phyloP scores from a whole-genome alignment of 2,329 filamentous ascomycete species.

The Zymoseptoria crescenta region DNA sequence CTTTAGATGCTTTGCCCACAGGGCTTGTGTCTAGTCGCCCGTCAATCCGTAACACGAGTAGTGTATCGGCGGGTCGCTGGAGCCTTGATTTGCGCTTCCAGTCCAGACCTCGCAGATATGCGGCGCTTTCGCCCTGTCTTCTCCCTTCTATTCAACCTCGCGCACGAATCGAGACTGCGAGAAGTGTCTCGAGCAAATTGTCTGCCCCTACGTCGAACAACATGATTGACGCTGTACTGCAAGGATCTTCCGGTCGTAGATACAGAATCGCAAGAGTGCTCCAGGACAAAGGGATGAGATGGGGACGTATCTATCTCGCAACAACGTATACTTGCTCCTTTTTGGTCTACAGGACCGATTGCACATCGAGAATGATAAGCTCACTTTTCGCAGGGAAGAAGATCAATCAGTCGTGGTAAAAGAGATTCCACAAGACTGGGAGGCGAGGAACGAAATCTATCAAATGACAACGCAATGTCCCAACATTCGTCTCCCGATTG shows the following conservation, averaged over 20 bases:
- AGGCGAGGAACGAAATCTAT: not conserved
- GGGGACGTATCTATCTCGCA: not conserved
- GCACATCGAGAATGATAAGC: not conserved
- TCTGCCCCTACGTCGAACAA: not conserved
- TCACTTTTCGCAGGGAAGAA: not conserved
- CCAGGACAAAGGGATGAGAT: not conserved
- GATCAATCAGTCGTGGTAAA: not conserved
- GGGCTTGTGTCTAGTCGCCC: no score
- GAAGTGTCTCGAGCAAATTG: not conserved
- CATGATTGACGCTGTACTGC: not conserved
- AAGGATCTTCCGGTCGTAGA: not conserved
- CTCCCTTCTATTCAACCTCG: not conserved
- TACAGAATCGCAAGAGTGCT: not conserved
- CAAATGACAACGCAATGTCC: not conserved
- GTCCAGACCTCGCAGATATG: no score
- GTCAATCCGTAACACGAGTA: no score
- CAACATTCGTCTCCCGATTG: not conserved
- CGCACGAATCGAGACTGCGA: not conserved
- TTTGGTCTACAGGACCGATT: no score
- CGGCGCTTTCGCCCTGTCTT: not conserved
- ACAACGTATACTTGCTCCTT: not conserved
- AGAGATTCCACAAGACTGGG: not conserved
- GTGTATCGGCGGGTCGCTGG: no score
- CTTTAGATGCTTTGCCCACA: no score
- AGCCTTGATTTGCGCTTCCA: not conserved